A percentile compares a stretch with the other conserved stretches of the same genome.
These are phyloP conservation scores for Zea luxurians DNA, from an alignment of 176 grass and related monocot genomes.

Conservation along the genomic window DNA sequence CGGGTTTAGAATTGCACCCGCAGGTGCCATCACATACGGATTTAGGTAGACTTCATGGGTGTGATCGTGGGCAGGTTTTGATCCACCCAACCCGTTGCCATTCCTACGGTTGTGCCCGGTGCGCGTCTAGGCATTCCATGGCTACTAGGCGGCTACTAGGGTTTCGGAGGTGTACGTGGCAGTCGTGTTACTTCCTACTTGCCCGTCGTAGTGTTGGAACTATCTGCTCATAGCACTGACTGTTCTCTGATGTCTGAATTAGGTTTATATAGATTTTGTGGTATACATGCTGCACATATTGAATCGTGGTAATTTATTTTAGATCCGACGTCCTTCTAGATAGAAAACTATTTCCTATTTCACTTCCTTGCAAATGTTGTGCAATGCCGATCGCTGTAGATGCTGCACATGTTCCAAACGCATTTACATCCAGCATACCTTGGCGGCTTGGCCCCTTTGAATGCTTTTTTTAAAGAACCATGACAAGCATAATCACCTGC, in stretches of 20 bases:
- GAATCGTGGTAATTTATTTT: too few species aligned
- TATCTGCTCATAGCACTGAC: conserved; percentile 23
- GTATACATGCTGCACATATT: too few species aligned
- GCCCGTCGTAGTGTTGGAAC: conserved; percentile 3
- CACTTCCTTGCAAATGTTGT: background rate
- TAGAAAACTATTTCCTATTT: background rate
- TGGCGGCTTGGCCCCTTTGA: background rate
- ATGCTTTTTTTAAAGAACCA: conserved; percentile 18
- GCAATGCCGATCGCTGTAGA: background rate
- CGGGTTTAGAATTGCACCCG: too few species aligned
- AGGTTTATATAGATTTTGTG: too few species aligned
- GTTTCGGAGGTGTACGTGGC: conserved; percentile 28
- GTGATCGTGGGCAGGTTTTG: too few species aligned
- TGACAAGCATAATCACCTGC: conserved; percentile 31
- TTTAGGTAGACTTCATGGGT: too few species aligned
- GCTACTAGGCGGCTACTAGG: conserved; percentile 49
- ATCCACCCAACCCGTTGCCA: too few species aligned
- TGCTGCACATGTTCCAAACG: background rate
- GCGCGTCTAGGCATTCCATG: conserved; percentile 57
- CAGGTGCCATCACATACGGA: too few species aligned
- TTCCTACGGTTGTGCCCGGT: conserved; percentile 4
- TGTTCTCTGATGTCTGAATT: background rate
- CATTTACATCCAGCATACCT: conserved; percentile 34
- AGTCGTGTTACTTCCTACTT: conserved; percentile 32
- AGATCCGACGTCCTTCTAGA: background rate